Base-by-base conservation (phyloP, 495 filamentous ascomycete species). In the Podospora australis region DNA sequence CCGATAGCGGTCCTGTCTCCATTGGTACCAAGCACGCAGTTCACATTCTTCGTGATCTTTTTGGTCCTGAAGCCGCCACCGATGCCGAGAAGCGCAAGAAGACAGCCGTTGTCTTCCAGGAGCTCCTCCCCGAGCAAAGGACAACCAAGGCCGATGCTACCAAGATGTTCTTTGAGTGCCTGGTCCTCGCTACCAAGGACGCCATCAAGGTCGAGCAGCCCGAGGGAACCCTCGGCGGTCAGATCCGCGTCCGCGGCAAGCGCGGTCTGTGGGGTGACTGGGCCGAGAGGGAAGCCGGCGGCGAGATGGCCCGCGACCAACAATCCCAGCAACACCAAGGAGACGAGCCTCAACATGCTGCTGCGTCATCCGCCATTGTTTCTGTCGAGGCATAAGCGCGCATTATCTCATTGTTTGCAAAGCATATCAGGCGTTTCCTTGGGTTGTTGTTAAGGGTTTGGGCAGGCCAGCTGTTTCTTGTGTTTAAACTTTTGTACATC, bases 141-240 rank as follows among this genome's bases (percentile, higher is more conserved):
- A 88, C 92, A 2, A 83, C 77, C 42, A 84, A 86, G 58, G 82
- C 82, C 10, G 92, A 97, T 55, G 94, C 94, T 2, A 96, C 92
- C 30, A 95, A 95, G 73, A 95, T 98, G 91, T 98, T 98, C 70
- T 97, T 97, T 50, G 94, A 98, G 68, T 81, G 90, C 28, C 72
- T 98, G 32, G 92, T 97, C 4, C 71, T 98, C 41, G 94, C 94
- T 9, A 98, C 92, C 10, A 97, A 97, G 73, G 94, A 97, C 67
- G 92, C 92, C 28, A 86, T 98, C 60, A 91, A 95, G 63, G 87
- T 96, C n/a, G 90, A 96, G 60, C 92, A 98, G 68, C 71, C 74
- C n/a, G 74, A 80, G 39, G 78, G 79, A 13, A 67, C 75, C 25
- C 78, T 95, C 30, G 89, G 88, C 36, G 84, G 79, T 3, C 78